Percentiles rank a stretch among this genome's conserved stretches.
Evolutionary conservation across 306 rosid genomes (phyloP).

Genomic region (Fragaria iinumae): DNA sequence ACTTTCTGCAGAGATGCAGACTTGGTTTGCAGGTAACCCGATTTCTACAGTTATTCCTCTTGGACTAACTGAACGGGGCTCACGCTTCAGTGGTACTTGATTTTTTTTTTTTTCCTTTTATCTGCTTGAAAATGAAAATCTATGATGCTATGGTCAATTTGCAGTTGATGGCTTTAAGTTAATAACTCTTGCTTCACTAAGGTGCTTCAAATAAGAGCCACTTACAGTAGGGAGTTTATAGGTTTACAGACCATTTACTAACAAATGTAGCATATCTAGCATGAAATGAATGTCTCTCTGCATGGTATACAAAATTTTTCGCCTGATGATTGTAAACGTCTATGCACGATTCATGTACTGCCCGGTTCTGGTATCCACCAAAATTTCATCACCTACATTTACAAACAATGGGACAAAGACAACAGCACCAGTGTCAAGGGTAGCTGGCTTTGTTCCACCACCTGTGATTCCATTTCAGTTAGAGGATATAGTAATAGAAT

Average conservation of each 20-base stretch:
- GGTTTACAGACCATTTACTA: constrained; percentile 23
- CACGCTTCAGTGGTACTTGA: no score
- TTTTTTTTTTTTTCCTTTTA: no score
- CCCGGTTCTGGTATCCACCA: constrained; percentile 89
- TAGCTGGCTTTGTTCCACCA: constrained; percentile 95
- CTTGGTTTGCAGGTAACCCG: no score
- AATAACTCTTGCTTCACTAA: no score
- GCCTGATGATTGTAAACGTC: constrained; percentile 27
- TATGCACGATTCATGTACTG: constrained; percentile 87
- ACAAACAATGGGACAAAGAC: constrained; percentile 86
- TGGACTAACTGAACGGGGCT: not conserved
- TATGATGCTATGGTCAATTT: no score
- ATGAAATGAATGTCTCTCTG: constrained; percentile 9
- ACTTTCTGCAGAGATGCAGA: no score
- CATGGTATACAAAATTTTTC: not conserved
- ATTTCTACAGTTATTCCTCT: constrained; percentile 12
- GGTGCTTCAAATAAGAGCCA: not conserved
- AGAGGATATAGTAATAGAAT: not conserved
- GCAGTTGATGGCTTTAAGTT: no score
- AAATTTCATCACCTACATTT: constrained; percentile 66
- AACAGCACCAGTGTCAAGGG: constrained; percentile 81
- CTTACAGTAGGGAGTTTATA: not conserved
- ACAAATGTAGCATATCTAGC: constrained; percentile 16
- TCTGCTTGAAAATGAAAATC: no score
- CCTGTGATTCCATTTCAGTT: constrained; percentile 49